Conservation (phyloP, 371 early-diverging fungal species). For the Apophysomyces trapeziformis region DNA sequence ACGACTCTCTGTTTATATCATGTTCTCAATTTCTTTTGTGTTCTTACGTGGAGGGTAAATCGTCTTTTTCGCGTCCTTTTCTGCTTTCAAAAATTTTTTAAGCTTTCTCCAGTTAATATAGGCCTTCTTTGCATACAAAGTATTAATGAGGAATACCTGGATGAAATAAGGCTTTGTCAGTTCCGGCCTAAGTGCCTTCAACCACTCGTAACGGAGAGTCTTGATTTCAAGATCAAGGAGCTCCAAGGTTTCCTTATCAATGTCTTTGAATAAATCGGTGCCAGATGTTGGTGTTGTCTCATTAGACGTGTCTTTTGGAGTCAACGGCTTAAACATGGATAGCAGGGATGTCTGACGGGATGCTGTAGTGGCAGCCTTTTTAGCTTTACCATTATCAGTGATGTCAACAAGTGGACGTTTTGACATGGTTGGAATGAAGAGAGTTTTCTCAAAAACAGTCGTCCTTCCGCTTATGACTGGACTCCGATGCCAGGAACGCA, state of each 20-base stretch:
- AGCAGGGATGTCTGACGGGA: conserved; percentile 29
- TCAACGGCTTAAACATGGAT: conserved; percentile 43
- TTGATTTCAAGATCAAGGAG: conserved; percentile 71
- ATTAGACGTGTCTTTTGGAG: conserved; percentile 3
- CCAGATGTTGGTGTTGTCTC: conserved; percentile 1
- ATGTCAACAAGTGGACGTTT: conserved; percentile 18
- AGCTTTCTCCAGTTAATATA: conserved; percentile 42
- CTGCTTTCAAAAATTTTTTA: conserved; percentile 67
- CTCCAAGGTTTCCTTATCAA: conserved; percentile 47
- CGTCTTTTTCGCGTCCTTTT: conserved; percentile 50
- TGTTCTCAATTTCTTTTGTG: not conserved
- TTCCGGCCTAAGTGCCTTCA: conserved; percentile 68
- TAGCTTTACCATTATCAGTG: conserved; percentile 11
- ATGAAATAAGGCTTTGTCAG: conserved; percentile 80
- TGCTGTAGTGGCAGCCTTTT: conserved; percentile 20
- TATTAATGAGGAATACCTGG: conserved; percentile 41
- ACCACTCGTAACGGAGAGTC: conserved; percentile 82
- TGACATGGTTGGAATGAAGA: not conserved
- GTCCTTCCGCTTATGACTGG: not conserved
- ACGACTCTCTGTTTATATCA: not conserved
- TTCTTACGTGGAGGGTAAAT: conserved; percentile 76
- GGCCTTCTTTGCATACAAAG: not conserved
- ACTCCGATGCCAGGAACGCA: conserved; percentile 7
- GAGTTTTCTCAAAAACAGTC: conserved; percentile 2
- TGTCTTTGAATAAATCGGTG: conserved; percentile 23